Percentiles rank a stretch among this genome's conserved stretches.
Conservation (phyloP, 1,284 basidiomycete species). For the Tilletia caries region DNA sequence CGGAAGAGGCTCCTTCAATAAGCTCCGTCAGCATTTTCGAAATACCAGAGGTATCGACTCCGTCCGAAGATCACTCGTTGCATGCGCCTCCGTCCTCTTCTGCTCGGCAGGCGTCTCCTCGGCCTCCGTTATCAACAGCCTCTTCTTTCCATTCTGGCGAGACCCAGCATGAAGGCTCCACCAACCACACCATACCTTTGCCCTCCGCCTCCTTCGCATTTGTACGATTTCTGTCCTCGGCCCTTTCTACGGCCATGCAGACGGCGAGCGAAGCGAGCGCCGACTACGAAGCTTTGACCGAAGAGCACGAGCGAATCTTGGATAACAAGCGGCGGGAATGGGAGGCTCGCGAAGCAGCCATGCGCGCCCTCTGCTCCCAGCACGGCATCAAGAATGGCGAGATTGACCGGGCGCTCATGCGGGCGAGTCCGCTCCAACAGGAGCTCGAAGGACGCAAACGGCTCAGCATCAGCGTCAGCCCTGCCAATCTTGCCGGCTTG, state of each 20-base stretch:
- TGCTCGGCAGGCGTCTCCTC: neutral
- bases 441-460: neutral
- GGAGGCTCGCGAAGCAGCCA: slow-evolving; percentile 30
- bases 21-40: neutral
- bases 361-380: slow-evolving; percentile 30
- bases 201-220: neutral
- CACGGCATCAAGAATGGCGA: slow-evolving; percentile 38
- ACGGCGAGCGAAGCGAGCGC: neutral
- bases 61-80: neutral
- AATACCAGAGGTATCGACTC: neutral
- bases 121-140: neutral
- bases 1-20: neutral
- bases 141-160: neutral
- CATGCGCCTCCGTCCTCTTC: neutral
- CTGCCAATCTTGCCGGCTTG: neutral
- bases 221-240: slow-evolving; percentile 10
- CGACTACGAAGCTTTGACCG: neutral
- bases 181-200: neutral
- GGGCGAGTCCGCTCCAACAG: slow-evolving; percentile 19
- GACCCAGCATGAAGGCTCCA: neutral
- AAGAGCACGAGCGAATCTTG: neutral
- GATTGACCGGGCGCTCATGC: slow-evolving; percentile 30
- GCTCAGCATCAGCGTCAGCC: neutral
- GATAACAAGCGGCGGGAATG: slow-evolving; percentile 22
- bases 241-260: slow-evolving; percentile 12